Evolutionary conservation across 805 yeast species (phyloP), one percentile per base, ranked within the genome.

Genomic region (Starmerella sp.): DNA sequence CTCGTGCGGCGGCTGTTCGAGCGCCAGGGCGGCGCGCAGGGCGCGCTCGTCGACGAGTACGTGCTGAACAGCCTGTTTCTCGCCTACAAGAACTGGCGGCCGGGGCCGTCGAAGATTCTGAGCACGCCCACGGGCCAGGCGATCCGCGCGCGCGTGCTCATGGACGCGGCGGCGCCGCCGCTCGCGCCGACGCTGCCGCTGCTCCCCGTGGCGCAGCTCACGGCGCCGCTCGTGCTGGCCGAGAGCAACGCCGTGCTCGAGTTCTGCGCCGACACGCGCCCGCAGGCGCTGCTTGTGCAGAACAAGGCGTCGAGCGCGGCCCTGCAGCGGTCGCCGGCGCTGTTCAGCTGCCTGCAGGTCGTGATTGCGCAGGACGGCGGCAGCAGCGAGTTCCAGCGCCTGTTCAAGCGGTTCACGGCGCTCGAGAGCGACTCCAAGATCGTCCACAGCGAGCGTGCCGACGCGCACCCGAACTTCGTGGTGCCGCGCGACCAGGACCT

Each of bases 201-300:
- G 55, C 70, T 91, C 43, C 90, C 96, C 1, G 64, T 79, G 1
- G 61, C 72, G 0, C 72, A 73, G 8, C 65, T 85, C 8, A 61
- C 1, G 58, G 71, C 3, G 57, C 66, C 13, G 64, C 72, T 28
- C 76, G 69, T 86, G 1, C 53, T 84, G 44, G 81, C 83, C 0
- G 97, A 91, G 68, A 80, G 91, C 0, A 75, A 80, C 56, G 97
- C 97, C 0, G 55, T 91, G 6, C 79, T 95, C 82, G 75, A 77
- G 1, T 81, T 75, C 62, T 70, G 79, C 13, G 56, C 79, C 29
- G 66, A 76, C 22, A 64, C 67, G 36, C 67, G 71, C 46, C 82
- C 83, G 0, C 62, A 68, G 0, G 67, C 71, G 31, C 67, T 84
- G 10, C 74, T 71, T 34, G 57, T 53, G 9, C 62, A 62, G 1